A percentile compares a stretch with the other conserved stretches of the same genome.
These are phyloP conservation scores for Debaryomyces udenii DNA, from an alignment of 1,139 yeast genomes.

Conservation along the genomic window DNA sequence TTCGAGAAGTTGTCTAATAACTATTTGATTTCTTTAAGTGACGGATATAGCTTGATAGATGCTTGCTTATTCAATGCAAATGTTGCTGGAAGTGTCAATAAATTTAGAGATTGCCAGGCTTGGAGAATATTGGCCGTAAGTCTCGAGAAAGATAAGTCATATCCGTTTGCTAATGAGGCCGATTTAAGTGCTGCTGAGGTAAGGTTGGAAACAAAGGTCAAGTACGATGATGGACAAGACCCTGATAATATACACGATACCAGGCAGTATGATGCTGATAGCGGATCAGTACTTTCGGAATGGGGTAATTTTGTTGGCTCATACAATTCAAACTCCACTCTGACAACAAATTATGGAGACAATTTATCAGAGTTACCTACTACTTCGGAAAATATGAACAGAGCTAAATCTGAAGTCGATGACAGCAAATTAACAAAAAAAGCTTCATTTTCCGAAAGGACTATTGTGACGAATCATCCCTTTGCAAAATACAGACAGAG, in stretches of 20 bases:
- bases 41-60: conserved; percentile 51
- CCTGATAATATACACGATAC: not conserved
- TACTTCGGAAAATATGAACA: conserved; percentile 1
- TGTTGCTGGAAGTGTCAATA: conserved; percentile 56
- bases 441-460: conserved; percentile 10
- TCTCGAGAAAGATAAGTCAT: conserved; percentile 37
- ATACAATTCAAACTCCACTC: conserved; percentile 47
- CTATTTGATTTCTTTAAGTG: conserved; percentile 49
- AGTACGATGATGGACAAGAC: conserved; percentile 4
- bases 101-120: conserved; percentile 62
- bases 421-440: conserved; percentile 1
- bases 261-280: conserved; percentile 15
- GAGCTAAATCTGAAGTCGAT: conserved; percentile 8
- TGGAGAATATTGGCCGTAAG: conserved; percentile 70
- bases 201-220: not conserved
- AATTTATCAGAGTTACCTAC: not conserved
- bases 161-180: not conserved
- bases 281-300: conserved; percentile 43
- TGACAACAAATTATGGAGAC: conserved; percentile 43
- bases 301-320: conserved; percentile 49
- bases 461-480: conserved; percentile 12
- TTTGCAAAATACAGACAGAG: conserved; percentile 13
- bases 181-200: conserved; percentile 1
- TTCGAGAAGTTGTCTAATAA: conserved; percentile 47
- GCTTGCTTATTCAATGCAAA: conserved; percentile 63